Percentiles rank a stretch among this genome's conserved stretches.
Evolutionary conservation across 352 stramenopile genomes (phyloP).

Genomic region (Globisporangium parvum): DNA sequence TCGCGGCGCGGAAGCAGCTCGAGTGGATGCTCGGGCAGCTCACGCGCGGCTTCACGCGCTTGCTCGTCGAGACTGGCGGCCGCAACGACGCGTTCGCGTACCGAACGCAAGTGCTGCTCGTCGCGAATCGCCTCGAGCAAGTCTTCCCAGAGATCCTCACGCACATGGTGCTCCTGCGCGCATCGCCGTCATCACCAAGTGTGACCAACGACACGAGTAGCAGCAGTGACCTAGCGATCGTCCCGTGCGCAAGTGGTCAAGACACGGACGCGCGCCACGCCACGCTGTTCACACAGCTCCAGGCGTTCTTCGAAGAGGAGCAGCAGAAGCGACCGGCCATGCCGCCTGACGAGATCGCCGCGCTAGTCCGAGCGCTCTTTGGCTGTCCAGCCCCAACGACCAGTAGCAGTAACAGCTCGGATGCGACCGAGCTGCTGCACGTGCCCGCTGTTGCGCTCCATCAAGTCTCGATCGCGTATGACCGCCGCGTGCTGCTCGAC

Average conservation of each 20-base stretch:
- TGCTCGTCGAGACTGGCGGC: conserved; percentile 87
- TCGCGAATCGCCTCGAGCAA: conserved; percentile 88
- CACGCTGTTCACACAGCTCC: conserved; percentile 31
- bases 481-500: conserved; percentile 43
- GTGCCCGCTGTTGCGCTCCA: conserved; percentile 29
- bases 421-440: no score
- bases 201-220: conserved; percentile 2
- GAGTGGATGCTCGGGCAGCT: conserved; percentile 83
- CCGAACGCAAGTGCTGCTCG: conserved; percentile 84
- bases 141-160: conserved; percentile 77
- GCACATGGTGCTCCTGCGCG: conserved; percentile 47
- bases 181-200: background rate
- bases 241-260: conserved; percentile 25
- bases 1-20: conserved; percentile 64
- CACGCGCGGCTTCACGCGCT: conserved; percentile 79
- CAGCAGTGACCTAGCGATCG: conserved; percentile 22
- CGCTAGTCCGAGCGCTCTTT: conserved; percentile 39
- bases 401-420: background rate
- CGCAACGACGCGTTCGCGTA: conserved; percentile 74
- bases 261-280: conserved; percentile 19
- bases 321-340: conserved; percentile 26
- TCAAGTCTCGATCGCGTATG: conserved; percentile 57
- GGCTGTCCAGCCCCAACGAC: conserved; percentile 1
- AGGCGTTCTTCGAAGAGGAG: conserved; percentile 32
- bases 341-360: conserved; percentile 23